phyloP scores from a whole-genome alignment of 2,329 filamentous ascomycete genomes.

The Aspergillus aculeatus region DNA sequence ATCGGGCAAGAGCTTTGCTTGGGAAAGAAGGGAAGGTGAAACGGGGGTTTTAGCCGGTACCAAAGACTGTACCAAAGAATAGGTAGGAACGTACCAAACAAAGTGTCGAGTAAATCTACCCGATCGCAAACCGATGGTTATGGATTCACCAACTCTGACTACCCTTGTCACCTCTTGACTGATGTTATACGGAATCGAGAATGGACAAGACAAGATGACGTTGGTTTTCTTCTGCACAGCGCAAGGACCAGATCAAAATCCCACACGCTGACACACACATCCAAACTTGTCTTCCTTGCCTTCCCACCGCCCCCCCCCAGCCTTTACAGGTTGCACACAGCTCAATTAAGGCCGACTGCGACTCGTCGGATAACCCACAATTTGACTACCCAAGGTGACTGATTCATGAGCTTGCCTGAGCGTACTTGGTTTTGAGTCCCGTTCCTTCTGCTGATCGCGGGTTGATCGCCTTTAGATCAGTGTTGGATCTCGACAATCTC shows the following conservation, averaged over 20 bases:
- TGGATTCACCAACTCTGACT: background rate
- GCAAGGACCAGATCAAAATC: background rate
- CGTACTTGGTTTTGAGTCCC: background rate
- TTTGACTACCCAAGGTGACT: slow-evolving; percentile 5
- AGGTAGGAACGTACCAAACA: background rate
- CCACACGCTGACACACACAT: too few relatives aligned
- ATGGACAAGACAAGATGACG: background rate
- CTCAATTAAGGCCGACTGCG: background rate
- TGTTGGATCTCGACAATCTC: background rate
- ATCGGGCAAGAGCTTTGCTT: too few relatives aligned
- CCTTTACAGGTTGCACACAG: slow-evolving; percentile 4
- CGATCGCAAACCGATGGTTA: background rate
- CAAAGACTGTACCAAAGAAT: background rate
- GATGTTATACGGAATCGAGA: background rate
- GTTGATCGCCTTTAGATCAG: background rate
- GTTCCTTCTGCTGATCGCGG: background rate
- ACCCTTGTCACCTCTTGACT: background rate
- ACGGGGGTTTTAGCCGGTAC: background rate
- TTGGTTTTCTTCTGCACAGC: background rate
- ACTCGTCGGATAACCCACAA: slow-evolving; percentile 1
- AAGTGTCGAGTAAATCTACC: too few relatives aligned
- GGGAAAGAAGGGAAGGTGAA: slow-evolving; percentile 1
- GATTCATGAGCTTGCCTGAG: background rate
- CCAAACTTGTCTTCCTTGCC: background rate
- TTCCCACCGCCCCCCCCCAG: background rate